Percentiles rank a stretch among this genome's conserved stretches.
These are phyloP conservation scores for Coemansia javaensis DNA, from an alignment of 192 early-diverging fungal species.

Conservation along the genomic window DNA sequence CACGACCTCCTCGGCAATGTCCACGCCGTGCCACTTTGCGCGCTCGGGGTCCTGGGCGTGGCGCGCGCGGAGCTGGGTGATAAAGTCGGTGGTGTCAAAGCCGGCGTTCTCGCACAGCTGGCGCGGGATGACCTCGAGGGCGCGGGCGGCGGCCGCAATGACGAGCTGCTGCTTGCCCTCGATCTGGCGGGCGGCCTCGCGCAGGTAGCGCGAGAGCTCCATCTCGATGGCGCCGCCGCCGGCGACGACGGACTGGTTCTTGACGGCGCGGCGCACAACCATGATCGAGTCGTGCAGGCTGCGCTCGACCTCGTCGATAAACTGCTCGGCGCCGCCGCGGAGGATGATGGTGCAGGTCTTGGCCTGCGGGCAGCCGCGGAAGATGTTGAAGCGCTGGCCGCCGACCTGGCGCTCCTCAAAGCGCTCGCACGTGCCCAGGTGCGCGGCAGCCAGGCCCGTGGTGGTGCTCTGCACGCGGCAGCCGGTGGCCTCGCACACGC, in stretches of 20 bases:
- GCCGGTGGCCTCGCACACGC: slow-evolving; percentile 93
- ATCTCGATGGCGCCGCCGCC: slow-evolving; percentile 98
- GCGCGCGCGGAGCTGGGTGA: slow-evolving; percentile 94
- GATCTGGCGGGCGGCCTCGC: slow-evolving; percentile 86
- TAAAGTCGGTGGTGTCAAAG: slow-evolving; percentile 96
- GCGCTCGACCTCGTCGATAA: slow-evolving; percentile 98
- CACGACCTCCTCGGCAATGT: slow-evolving; percentile 82
- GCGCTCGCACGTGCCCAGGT: slow-evolving; percentile 81
- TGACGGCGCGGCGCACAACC: slow-evolving; percentile 96
- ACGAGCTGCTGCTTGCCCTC: slow-evolving; percentile 99
- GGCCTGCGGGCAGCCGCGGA: slow-evolving; percentile 87
- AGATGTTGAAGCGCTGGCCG: slow-evolving; percentile 94
- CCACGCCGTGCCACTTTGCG: slow-evolving; percentile 87
- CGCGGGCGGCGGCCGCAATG: slow-evolving; percentile 88
- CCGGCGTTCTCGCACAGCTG: slow-evolving; percentile 98
- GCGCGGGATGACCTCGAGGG: slow-evolving; percentile 96
- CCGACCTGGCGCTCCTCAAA: slow-evolving; percentile 98
- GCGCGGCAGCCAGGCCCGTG: slow-evolving; percentile 70
- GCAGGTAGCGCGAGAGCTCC: slow-evolving; percentile 92
- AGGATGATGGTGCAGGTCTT: slow-evolving; percentile 95
- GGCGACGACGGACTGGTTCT: slow-evolving; percentile 93
- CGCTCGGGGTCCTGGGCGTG: slow-evolving; percentile 61
- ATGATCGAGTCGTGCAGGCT: slow-evolving; percentile 99
- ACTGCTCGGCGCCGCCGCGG: slow-evolving; percentile 98
- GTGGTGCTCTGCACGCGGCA: slow-evolving; percentile 89